Evolutionary conservation across 805 yeast species (phyloP).

Genomic region (Priceomyces medius): DNA sequence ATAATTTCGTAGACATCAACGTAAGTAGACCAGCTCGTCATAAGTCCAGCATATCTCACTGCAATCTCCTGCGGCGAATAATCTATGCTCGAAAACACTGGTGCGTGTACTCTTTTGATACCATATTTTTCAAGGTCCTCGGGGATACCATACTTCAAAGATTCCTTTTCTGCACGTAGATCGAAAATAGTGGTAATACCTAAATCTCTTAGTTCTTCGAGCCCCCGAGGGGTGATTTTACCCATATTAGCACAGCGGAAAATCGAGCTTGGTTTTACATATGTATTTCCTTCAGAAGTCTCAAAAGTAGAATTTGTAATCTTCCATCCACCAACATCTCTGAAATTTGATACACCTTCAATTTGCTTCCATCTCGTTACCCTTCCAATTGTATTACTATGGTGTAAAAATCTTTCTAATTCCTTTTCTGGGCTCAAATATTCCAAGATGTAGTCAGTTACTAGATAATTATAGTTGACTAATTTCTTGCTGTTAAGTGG

Average conservation of each 20-base stretch:
- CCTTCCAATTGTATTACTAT: conserved; percentile 34
- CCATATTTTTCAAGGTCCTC: conserved; percentile 38
- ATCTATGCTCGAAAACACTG: conserved; percentile 54
- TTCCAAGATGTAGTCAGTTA: conserved; percentile 47
- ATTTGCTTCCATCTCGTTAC: conserved; percentile 58
- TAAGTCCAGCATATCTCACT: conserved; percentile 49
- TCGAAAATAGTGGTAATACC: conserved; percentile 62
- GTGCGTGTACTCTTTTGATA: conserved; percentile 49
- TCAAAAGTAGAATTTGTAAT: conserved; percentile 31
- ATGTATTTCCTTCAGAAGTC: conserved; percentile 14
- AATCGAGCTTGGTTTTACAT: conserved; percentile 52
- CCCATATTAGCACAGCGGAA: conserved; percentile 67
- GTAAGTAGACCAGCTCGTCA: conserved; percentile 62
- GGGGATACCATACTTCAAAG: conserved; percentile 45
- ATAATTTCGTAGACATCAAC: conserved; percentile 61
- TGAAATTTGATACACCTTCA: conserved; percentile 68
- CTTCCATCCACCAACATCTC: conserved; percentile 81
- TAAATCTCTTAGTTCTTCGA: conserved; percentile 35
- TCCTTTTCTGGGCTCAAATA: conserved; percentile 52
- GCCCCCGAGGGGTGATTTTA: conserved; percentile 52
- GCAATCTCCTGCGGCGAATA: conserved; percentile 67
- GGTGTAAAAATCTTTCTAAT: conserved; percentile 48
- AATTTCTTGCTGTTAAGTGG: conserved; percentile 46
- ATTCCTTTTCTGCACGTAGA: conserved; percentile 62
- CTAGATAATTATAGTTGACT: conserved; percentile 60